Percentiles rank a stretch among this genome's conserved stretches.
phyloP scores from a whole-genome alignment of 306 rosid genomes.

The Pyrus communis region DNA sequence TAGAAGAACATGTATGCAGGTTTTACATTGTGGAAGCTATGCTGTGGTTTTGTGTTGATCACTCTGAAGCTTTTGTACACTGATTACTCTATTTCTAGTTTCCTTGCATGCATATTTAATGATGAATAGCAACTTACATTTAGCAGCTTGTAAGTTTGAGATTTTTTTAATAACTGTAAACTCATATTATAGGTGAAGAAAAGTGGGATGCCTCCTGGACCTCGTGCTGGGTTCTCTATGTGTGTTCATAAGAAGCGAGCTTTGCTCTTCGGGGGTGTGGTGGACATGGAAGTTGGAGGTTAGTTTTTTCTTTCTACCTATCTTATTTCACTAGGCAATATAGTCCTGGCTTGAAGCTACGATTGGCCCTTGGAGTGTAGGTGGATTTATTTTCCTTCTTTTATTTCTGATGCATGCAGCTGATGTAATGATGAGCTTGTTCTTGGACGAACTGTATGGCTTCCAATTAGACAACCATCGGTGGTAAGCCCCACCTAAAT shows the following conservation, averaged over 20 bases:
- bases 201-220: constrained; percentile 97
- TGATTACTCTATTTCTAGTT: neutral
- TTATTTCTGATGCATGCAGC: constrained; percentile 44
- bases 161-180: neutral
- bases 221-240: constrained; percentile 98
- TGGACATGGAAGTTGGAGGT: constrained; percentile 95
- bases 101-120: neutral
- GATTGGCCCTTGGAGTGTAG: neutral
- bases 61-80: neutral
- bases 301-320: neutral
- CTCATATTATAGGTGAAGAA: constrained; percentile 59
- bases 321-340: neutral
- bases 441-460: constrained; percentile 90
- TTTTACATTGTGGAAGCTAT: neutral
- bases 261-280: constrained; percentile 90
- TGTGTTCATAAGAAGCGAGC: constrained; percentile 90
- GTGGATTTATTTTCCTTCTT: constrained; percentile 6
- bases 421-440: constrained; percentile 90
- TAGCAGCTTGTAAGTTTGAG: neutral
- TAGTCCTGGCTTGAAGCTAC: neutral
- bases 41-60: neutral
- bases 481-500: constrained; percentile 45
- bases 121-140: neutral
- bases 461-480: constrained; percentile 80
- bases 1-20: neutral